A percentile compares a stretch with the other conserved stretches of the same genome.
phyloP scores from a whole-genome alignment of 2,329 filamentous ascomycete species.

The Microsporum ferrugineum region DNA sequence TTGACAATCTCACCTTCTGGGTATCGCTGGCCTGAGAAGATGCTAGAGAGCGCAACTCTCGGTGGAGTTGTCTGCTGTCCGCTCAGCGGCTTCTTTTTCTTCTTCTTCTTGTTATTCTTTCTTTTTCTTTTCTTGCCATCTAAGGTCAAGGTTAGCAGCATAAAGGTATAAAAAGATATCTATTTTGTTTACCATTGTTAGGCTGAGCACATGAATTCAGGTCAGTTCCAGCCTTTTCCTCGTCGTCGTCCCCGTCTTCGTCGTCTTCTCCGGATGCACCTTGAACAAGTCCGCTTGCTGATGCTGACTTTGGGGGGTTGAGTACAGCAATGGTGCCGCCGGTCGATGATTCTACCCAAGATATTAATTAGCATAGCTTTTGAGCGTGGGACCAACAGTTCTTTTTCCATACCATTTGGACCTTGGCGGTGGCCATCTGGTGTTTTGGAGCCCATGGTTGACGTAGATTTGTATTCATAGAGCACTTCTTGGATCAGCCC shows the following conservation, averaged over 20 bases:
- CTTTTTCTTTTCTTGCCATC: conserved; percentile 34
- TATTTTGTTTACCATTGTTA: conserved; percentile 5
- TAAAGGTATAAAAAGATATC: not conserved
- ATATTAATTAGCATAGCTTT: not conserved
- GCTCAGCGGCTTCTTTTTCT: conserved; percentile 27
- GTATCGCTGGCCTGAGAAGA: conserved; percentile 37
- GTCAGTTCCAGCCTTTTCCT: conserved; percentile 15
- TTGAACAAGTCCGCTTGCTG: conserved; percentile 5
- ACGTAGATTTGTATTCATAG: not conserved
- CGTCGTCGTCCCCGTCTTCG: conserved; percentile 19
- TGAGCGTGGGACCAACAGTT: not conserved
- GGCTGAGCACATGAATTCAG: conserved; percentile 1
- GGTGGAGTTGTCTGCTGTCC: conserved; percentile 37
- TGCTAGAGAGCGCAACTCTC: conserved; percentile 34
- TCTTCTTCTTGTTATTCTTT: conserved; percentile 37
- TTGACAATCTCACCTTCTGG: conserved; percentile 38
- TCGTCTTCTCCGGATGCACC: conserved; percentile 18
- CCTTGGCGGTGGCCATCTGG: conserved; percentile 7
- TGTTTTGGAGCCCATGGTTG: conserved; percentile 12
- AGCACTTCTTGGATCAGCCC: not conserved
- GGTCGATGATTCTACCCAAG: not conserved
- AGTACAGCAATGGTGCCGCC: not conserved
- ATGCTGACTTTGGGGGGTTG: conserved; percentile 6
- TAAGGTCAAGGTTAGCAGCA: not conserved
- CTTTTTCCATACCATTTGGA: conserved; percentile 10